Percentiles rank a stretch among this genome's conserved stretches.
Conservation (phyloP, 177 flowering plant genomes). For the Telopea speciosissima region DNA sequence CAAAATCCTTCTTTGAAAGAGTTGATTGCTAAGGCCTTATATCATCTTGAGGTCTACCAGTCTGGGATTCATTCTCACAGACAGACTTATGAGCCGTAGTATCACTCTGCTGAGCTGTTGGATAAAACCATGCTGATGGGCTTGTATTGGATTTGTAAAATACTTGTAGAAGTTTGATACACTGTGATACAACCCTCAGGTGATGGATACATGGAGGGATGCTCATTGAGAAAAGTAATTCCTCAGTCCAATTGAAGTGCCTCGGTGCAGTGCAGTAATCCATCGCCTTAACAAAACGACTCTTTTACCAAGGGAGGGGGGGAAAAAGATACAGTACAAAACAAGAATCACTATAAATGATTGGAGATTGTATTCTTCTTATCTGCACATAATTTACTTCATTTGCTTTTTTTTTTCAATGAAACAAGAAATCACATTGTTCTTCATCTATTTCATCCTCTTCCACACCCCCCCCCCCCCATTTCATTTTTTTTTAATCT, state of each 20-base stretch:
- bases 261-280: slow-evolving; percentile 5
- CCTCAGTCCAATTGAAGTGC: neutral
- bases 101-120: neutral
- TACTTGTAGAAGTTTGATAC: neutral
- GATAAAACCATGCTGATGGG: neutral
- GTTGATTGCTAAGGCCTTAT: slow-evolving; percentile 48
- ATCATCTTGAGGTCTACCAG: slow-evolving; percentile 58
- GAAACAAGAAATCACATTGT: neutral
- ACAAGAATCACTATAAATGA: too few species aligned
- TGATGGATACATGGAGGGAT: neutral
- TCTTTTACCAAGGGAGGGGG: too few species aligned
- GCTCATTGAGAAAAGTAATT: neutral
- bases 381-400: neutral
- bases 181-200: neutral
- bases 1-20: slow-evolving; percentile 56
- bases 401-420: neutral
- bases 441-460: neutral
- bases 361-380: neutral
- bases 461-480: neutral
- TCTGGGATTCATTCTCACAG: slow-evolving; percentile 36
- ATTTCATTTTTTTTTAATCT: too few species aligned
- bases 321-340: too few species aligned
- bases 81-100: slow-evolving; percentile 17
- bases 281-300: neutral
- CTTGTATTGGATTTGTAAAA: neutral